Conservation (phyloP, 2,329 filamentous ascomycete genomes). For the Microdochium paspali region DNA sequence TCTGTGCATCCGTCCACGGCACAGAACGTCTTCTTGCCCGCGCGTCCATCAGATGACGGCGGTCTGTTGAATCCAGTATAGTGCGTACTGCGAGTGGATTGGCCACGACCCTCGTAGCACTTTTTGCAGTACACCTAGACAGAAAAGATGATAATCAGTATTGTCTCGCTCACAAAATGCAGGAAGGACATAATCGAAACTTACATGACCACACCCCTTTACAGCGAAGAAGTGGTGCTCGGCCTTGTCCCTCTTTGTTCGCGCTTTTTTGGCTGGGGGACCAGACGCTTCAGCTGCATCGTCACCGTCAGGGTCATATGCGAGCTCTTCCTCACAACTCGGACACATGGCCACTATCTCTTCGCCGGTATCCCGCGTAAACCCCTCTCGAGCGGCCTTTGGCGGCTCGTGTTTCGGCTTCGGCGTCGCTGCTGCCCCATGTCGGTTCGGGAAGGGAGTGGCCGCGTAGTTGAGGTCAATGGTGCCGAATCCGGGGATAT, state of each 20-base stretch:
- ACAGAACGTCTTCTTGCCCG: conserved; percentile 33
- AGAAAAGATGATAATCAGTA: conserved; percentile 7
- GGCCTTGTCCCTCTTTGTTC: conserved; percentile 39
- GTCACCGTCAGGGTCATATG: conserved; percentile 49
- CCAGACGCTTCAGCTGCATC: conserved; percentile 18
- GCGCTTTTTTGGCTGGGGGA: conserved; percentile 26
- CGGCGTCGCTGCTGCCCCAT: conserved; percentile 10
- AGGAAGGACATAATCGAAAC: conserved; percentile 10
- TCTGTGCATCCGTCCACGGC: conserved; percentile 46
- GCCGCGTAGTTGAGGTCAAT: conserved; percentile 15
- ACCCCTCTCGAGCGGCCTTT: conserved; percentile 60
- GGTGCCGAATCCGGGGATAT: conserved; percentile 1
- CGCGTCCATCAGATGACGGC: conserved; percentile 9
- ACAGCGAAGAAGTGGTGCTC: conserved; percentile 91
- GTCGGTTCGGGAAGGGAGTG: conserved; percentile 7
- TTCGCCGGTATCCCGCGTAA: conserved; percentile 66
- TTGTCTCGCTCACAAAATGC: background rate
- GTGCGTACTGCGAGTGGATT: conserved; percentile 20
- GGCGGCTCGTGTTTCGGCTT: conserved; percentile 54
- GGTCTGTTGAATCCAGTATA: conserved; percentile 26
- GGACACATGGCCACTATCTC: conserved; percentile 73
- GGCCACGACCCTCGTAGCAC: conserved; percentile 48
- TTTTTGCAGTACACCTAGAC: conserved; percentile 51
- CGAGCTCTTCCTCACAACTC: conserved; percentile 76
- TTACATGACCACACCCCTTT: conserved; percentile 85